Evolutionary conservation across 225 moss, liverwort and hornwort genomes (phyloP).

Genomic region (Physcomitrellopsis africana): DNA sequence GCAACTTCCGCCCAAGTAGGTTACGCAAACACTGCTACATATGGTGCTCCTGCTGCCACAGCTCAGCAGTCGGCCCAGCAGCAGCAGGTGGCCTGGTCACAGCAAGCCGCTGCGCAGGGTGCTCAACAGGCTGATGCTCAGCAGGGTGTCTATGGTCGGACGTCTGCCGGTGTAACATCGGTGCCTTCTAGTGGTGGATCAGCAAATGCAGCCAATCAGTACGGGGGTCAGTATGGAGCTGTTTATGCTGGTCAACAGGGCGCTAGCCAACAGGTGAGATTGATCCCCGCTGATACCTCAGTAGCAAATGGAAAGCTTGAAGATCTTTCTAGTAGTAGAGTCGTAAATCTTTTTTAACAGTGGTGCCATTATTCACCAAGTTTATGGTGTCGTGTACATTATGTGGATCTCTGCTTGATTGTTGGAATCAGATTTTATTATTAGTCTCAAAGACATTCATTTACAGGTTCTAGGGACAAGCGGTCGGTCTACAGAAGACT

Average conservation of each 20-base stretch:
- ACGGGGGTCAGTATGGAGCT: slow-evolving; percentile 93
- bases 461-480: slow-evolving; percentile 78
- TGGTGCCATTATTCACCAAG: background rate
- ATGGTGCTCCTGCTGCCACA: slow-evolving; percentile 71
- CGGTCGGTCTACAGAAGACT: slow-evolving; percentile 80
- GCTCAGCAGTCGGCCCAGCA: slow-evolving; percentile 81
- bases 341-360: background rate
- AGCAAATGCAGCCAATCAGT: slow-evolving; percentile 80
- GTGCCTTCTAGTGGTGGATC: slow-evolving; percentile 88
- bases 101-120: slow-evolving; percentile 85
- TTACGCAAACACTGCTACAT: slow-evolving; percentile 73
- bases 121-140: slow-evolving; percentile 87
- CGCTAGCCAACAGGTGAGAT: slow-evolving; percentile 77
- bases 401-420: background rate
- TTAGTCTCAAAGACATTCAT: slow-evolving; percentile 10
- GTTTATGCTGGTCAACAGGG: slow-evolving; percentile 85
- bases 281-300: slow-evolving; percentile 17
- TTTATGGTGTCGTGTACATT: background rate
- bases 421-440: background rate
- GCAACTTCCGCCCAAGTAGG: slow-evolving; percentile 67
- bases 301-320: background rate
- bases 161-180: slow-evolving; percentile 81
- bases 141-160: slow-evolving; percentile 85
- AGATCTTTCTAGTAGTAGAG: background rate
- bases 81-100: slow-evolving; percentile 91